Conservation (phyloP, 2,329 filamentous ascomycete species). For the Verticillium dahliae region DNA sequence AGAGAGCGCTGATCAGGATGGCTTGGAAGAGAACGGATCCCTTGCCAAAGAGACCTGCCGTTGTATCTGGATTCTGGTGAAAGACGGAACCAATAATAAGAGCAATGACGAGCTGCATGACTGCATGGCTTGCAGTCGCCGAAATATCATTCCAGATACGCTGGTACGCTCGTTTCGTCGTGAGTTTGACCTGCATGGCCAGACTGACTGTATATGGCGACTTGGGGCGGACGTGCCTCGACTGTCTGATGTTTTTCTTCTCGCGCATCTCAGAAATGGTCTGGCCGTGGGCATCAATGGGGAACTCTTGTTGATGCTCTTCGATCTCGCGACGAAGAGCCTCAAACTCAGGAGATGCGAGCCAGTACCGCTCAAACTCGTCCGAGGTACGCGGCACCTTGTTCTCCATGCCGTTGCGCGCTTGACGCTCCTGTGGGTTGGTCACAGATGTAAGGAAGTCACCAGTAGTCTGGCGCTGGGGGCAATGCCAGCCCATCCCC, state of each 20-base stretch:
- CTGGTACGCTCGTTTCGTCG: slow-evolving; percentile 43
- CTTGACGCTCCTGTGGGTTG: slow-evolving; percentile 52
- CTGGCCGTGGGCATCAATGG: slow-evolving; percentile 30
- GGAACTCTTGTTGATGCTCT: slow-evolving; percentile 38
- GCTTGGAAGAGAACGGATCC: slow-evolving; percentile 55
- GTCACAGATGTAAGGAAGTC: slow-evolving; percentile 68
- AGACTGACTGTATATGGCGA: slow-evolving; percentile 54
- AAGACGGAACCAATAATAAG: slow-evolving; percentile 58
- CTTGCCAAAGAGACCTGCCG: slow-evolving; percentile 44
- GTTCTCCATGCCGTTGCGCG: slow-evolving; percentile 51
- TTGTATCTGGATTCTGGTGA: slow-evolving; percentile 41
- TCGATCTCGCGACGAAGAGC: slow-evolving; percentile 40
- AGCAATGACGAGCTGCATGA: slow-evolving; percentile 46
- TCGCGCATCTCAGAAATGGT: slow-evolving; percentile 34
- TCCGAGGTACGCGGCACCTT: slow-evolving; percentile 61
- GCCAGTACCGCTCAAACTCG: slow-evolving; percentile 53
- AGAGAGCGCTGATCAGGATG: slow-evolving; percentile 52
- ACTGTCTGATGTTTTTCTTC: slow-evolving; percentile 42
- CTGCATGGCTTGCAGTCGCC: slow-evolving; percentile 36
- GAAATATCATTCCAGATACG: slow-evolving; percentile 45
- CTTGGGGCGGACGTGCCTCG: slow-evolving; percentile 43
- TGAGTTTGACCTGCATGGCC: slow-evolving; percentile 45
- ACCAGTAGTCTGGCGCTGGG: slow-evolving; percentile 57
- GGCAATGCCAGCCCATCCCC: slow-evolving; percentile 62
- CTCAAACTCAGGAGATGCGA: slow-evolving; percentile 35